Conservation (phyloP, 768 basidiomycete genomes). For the Cyclocybe aegerita region DNA sequence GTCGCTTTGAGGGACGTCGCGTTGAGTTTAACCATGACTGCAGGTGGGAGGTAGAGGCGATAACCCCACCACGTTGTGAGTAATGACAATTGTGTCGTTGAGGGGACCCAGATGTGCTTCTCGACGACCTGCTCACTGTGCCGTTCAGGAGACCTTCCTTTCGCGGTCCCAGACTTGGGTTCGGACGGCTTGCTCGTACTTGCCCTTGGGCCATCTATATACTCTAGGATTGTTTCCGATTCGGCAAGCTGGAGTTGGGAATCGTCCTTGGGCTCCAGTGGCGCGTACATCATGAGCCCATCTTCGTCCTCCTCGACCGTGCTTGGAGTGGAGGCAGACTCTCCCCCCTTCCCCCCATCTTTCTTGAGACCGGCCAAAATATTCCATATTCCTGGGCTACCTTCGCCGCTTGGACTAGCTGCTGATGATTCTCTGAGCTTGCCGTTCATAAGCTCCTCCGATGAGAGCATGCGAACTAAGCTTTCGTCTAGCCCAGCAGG, state of each 20-base stretch:
- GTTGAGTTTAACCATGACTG: conserved; percentile 64
- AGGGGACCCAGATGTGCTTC: conserved; percentile 65
- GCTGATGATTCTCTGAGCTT: not conserved
- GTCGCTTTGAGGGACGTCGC: conserved; percentile 65
- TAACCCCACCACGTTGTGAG: conserved; percentile 84
- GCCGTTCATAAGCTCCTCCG: conserved; percentile 67
- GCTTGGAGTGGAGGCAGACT: conserved; percentile 17
- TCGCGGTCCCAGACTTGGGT: conserved; percentile 6
- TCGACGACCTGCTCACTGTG: conserved; percentile 24
- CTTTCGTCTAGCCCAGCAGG: conserved; percentile 45
- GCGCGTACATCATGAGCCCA: conserved; percentile 75
- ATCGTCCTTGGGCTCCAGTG: conserved; percentile 59
- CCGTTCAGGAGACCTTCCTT: not conserved
- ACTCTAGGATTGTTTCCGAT: conserved; percentile 51
- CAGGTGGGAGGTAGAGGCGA: conserved; percentile 74
- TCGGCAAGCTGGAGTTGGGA: conserved; percentile 71
- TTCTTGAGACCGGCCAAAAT: conserved; percentile 50
- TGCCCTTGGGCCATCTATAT: conserved; percentile 35
- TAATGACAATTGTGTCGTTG: conserved; percentile 69
- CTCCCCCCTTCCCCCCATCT: conserved; percentile 14
- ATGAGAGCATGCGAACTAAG: conserved; percentile 51
- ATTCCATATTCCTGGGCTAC: conserved; percentile 55
- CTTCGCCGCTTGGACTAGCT: conserved; percentile 9
- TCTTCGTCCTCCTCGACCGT: conserved; percentile 45
- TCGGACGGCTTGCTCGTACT: conserved; percentile 8